These are phyloP conservation scores for Plasmodium vivax DNA, from an alignment of 169 alveolate species.

Conservation along the genomic window DNA sequence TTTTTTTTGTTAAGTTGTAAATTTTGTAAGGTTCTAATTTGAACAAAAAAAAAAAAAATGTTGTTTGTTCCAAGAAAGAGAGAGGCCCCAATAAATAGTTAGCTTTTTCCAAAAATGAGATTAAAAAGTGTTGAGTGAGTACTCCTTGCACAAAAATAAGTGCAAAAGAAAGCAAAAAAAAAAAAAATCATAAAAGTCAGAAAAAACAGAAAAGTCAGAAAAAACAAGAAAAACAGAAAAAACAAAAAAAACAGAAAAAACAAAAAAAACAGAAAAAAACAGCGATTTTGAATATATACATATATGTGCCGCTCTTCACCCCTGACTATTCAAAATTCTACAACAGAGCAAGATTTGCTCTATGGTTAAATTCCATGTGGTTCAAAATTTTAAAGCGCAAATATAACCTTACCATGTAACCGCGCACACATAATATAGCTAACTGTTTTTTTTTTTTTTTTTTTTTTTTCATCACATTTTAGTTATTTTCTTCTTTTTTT, in stretches of 20 bases:
- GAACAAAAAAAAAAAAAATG: neutral
- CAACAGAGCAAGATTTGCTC: conserved; percentile 10
- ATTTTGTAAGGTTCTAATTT: neutral
- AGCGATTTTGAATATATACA: conserved; percentile 21
- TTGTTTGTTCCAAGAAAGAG: conserved; percentile 11
- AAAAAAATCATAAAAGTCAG: neutral
- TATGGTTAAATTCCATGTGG: conserved; percentile 5
- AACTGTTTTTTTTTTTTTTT: conserved; percentile 28
- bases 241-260: neutral
- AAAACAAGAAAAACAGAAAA: neutral
- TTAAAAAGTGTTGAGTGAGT: neutral
- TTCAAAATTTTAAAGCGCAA: neutral
- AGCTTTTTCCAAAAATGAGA: conserved; percentile 15
- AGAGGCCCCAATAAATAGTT: conserved; percentile 15
- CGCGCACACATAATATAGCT: conserved; percentile 62
- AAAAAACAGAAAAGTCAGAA: no score
- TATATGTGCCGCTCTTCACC: neutral
- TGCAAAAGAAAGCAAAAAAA: conserved; percentile 38
- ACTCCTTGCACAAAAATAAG: neutral
- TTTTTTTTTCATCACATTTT: conserved; percentile 13
- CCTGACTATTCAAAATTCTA: neutral
- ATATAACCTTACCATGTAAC: neutral
- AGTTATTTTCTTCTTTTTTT: neutral
- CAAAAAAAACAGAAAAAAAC: neutral
- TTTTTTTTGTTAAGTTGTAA: conserved; percentile 18